Base-by-base conservation (phyloP, 768 basidiomycete species). In the Paxillus involutus region DNA sequence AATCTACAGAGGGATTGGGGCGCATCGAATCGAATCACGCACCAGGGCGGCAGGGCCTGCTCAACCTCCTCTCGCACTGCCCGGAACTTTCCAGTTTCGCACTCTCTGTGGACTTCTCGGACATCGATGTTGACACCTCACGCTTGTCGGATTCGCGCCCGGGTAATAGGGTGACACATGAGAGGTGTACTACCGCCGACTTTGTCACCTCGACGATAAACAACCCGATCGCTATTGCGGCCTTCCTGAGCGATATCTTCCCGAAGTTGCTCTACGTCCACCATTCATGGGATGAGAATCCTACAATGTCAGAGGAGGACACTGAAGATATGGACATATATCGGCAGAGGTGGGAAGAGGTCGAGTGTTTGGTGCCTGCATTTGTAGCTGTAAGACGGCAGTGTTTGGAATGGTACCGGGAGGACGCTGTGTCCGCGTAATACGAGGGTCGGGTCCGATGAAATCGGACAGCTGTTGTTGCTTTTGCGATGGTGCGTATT, bases 181-280 rank as follows among this genome's bases (percentile, higher is more conserved):
- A 35, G 16, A 21, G 1, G 11, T 65, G 63, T 13, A 6, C 21
- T 0, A 6, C 12, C 4, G 61, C 56, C 6, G 54, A 63, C 12
- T 68, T 66, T 17, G 55, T 60, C 36, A 59, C 59, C 21, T 70
- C 68, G 11, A 6, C 19, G 9, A 66, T 70, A 51, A 3, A 26
- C 17, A 35, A 17, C 42, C 66, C 66, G 21, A 21, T 21, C 21
- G 21, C 21, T 21, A 21, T 21, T 21, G 21, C 21, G 21, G 21
- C 21, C 21, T 21, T 21, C 21, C 21, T 21, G 21, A 63, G 63
- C n/a, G 61, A 66, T 6, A 44, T 69, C 17, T 60, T 59, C 49
- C 68, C 66, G 2, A 47, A 55, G 26, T 11, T 65, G 35, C 40
- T 46, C 29, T 9, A 7, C 17, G 42, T 66, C 41, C 32, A 12